Evolutionary conservation across 805 yeast genomes (phyloP), one percentile per base, ranked within the genome.

Genomic region (Zygoascus bituminiphila): DNA sequence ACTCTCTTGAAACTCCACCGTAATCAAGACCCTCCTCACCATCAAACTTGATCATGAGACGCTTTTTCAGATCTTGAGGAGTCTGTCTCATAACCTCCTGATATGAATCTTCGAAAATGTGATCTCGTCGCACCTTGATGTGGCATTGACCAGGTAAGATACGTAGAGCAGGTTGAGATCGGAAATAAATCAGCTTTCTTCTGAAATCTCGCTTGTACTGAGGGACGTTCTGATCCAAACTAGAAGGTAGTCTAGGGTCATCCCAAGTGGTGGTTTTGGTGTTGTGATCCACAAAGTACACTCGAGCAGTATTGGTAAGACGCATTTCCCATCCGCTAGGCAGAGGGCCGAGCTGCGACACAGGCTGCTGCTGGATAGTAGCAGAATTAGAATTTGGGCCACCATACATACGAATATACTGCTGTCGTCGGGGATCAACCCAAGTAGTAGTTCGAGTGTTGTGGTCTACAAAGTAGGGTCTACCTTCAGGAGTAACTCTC

Each of bases 301-400:
- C 98, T 66, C 99, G 80, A 8, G 98, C 97, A 1, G 98, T 93
- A 68, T 93, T 93, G 39, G 99, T 94, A 62, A 93, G 77, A 69
- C 99, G 84, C 99, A 93, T 93, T 73, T 93, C 99, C 99, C 99
- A 93, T 47, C 99, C 99, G 47, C 91, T 81, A 43, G 99, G 99
- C 62, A 93, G 74, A 47, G 98, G 98, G 15, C 98, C 98, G 67
- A 93, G 75, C 63, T 94, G 98, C 40, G 95, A 84, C 10, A 93
- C 96, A 25, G 98, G 96, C 72, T 93, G 98, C 60, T 93, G 98
- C 70, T 89, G 96, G 57, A 91, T 88, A 19, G 96, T 88, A 4
- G 96, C 84, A 60, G 80, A 70, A 53, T 76, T 74, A 68, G 77
- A 89, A 51, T 70, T 69, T 24, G 74, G 72, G 23, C 96, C 98